A percentile compares a stretch with the other conserved stretches of the same genome.
phyloP scores from a whole-genome alignment of 164 flowering plant species.

The Chimonanthus salicifolius region DNA sequence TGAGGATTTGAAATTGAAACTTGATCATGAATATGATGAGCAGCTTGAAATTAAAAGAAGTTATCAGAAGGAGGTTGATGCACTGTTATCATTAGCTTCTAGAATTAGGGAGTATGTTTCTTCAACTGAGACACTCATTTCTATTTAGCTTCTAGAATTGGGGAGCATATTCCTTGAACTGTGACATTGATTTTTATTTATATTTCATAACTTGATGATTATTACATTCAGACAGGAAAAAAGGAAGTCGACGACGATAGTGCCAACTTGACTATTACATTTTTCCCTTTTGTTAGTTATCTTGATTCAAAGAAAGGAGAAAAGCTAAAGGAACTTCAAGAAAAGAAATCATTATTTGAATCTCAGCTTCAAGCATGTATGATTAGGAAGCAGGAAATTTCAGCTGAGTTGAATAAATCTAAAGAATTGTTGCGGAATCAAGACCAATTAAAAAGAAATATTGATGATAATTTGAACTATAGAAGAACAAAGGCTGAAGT shows the following conservation, averaged over 20 bases:
- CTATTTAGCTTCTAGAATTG: constrained; percentile 42
- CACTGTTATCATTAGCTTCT: constrained; percentile 35
- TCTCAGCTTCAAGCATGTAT: constrained; percentile 56
- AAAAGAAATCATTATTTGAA: constrained; percentile 46
- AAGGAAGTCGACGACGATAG: too few species aligned
- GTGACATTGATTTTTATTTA: neutral
- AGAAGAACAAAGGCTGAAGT: constrained; percentile 73
- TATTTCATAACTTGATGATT: neutral
- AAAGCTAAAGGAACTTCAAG: constrained; percentile 62
- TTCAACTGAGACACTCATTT: constrained; percentile 18
- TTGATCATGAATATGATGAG: constrained; percentile 51
- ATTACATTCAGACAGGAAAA: neutral
- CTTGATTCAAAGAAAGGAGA: constrained; percentile 62
- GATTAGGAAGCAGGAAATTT: constrained; percentile 46
- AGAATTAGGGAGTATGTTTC: constrained; percentile 67
- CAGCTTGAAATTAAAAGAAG: constrained; percentile 42
- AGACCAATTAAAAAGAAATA: constrained; percentile 64
- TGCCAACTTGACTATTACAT: neutral
- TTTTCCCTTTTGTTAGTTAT: constrained; percentile 41
- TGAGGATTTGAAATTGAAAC: constrained; percentile 53
- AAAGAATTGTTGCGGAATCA: constrained; percentile 53
- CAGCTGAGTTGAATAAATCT: constrained; percentile 50
- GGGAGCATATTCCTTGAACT: constrained; percentile 44
- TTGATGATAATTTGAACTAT: constrained; percentile 80
- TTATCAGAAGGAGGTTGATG: constrained; percentile 55